Conservation (phyloP, 2,329 filamentous ascomycete genomes). For the Penicillium capsulatum region DNA sequence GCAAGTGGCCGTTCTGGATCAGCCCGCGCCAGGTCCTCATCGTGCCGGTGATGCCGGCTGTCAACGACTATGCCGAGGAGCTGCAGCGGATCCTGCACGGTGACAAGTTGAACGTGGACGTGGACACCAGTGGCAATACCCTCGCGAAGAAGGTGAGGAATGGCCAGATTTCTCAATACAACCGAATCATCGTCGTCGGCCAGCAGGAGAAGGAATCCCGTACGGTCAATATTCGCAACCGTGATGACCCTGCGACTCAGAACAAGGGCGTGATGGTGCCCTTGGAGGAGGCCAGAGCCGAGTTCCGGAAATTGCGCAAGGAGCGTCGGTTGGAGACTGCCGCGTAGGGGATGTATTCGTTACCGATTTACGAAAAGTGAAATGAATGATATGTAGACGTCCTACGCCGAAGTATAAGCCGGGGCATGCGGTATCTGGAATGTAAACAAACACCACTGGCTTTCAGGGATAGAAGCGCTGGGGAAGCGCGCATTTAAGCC, state of each 20-base stretch:
- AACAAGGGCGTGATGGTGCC: conserved; percentile 59
- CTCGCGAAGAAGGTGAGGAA: conserved; percentile 51
- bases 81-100: conserved; percentile 43
- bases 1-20: conserved; percentile 53
- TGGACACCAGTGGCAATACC: conserved; percentile 49
- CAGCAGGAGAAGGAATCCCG: conserved; percentile 57
- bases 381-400: conserved; percentile 13
- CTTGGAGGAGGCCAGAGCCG: conserved; percentile 55
- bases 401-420: not conserved
- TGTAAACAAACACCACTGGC: too few species aligned
- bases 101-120: conserved; percentile 47
- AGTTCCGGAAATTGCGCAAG: conserved; percentile 48
- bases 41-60: conserved; percentile 48
- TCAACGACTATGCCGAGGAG: conserved; percentile 49
- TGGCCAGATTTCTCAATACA: conserved; percentile 48
- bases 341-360: conserved; percentile 26
- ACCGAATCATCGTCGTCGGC: conserved; percentile 58
- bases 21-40: conserved; percentile 50
- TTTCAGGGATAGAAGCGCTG: too few species aligned
- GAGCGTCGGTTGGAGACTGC: conserved; percentile 43
- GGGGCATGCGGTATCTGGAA: conserved; percentile 1
- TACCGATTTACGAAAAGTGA: conserved; percentile 15
- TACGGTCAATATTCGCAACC: conserved; percentile 61
- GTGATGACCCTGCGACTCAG: conserved; percentile 60
- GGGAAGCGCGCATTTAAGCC: too few species aligned